phyloP scores from a whole-genome alignment of 2,329 filamentous ascomycete species.

The Aureobasidium sp. region DNA sequence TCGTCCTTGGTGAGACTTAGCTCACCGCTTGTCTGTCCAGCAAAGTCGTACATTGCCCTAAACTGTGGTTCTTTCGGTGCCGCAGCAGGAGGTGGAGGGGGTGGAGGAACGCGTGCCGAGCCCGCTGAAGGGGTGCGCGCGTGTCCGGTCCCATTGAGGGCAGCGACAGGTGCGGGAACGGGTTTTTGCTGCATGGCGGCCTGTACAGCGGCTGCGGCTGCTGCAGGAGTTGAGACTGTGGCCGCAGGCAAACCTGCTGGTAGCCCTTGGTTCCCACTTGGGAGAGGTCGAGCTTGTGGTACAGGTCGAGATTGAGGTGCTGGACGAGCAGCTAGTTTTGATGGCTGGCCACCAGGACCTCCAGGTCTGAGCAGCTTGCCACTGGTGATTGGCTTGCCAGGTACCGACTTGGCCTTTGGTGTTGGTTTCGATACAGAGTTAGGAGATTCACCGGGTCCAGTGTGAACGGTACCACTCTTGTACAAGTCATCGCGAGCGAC shows the following conservation, averaged over 20 bases:
- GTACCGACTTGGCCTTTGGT: slow-evolving; percentile 76
- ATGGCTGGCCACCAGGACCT: slow-evolving; percentile 72
- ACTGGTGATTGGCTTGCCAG: slow-evolving; percentile 82
- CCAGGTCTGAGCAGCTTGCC: slow-evolving; percentile 89
- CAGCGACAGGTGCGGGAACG: slow-evolving; percentile 41
- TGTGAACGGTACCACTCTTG: slow-evolving; percentile 89
- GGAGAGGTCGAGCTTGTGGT: slow-evolving; percentile 35
- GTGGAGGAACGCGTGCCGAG: slow-evolving; percentile 48
- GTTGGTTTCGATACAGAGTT: slow-evolving; percentile 76
- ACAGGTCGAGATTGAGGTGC: slow-evolving; percentile 35
- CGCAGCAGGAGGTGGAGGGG: slow-evolving; percentile 54
- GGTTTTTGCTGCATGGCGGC: slow-evolving; percentile 21
- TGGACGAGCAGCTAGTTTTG: slow-evolving; percentile 54
- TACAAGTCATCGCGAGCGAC: slow-evolving; percentile 69
- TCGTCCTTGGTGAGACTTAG: slow-evolving; percentile 72
- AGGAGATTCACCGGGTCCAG: slow-evolving; percentile 71
- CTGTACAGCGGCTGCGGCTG: slow-evolving; percentile 37
- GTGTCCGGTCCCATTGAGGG: slow-evolving; percentile 38
- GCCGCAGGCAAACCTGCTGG: slow-evolving; percentile 15
- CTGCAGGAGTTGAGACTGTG: slow-evolving; percentile 30
- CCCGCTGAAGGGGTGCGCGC: slow-evolving; percentile 31
- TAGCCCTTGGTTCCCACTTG: slow-evolving; percentile 16
- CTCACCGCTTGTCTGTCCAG: slow-evolving; percentile 75
- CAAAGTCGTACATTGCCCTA: slow-evolving; percentile 89
- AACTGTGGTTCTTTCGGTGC: slow-evolving; percentile 64